Conservation (phyloP, 2,329 filamentous ascomycete genomes). For the Verticillium longisporum region DNA sequence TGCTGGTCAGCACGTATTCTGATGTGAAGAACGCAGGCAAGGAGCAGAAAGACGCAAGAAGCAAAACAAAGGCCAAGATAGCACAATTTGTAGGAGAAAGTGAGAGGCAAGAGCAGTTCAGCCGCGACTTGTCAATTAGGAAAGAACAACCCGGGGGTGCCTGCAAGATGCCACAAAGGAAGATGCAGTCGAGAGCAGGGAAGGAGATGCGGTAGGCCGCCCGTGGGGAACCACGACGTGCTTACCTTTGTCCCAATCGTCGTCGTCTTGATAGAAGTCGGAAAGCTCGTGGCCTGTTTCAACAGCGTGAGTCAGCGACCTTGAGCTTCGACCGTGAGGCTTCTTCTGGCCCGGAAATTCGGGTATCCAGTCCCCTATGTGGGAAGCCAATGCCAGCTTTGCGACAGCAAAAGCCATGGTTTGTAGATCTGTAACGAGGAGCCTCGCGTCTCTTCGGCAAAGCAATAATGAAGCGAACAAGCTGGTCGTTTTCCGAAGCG, state of each 20-base stretch:
- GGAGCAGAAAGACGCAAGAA: not conserved
- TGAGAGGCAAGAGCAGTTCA: too few species aligned
- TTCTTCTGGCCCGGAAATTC: not conserved
- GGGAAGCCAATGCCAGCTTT: not conserved
- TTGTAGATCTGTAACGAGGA: too few species aligned
- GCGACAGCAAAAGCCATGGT: not conserved
- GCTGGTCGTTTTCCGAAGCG: too few species aligned
- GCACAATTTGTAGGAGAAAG: not conserved
- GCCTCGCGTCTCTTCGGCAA: too few species aligned
- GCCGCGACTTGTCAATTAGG: too few species aligned
- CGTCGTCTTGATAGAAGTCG: not conserved
- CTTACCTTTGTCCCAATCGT: not conserved
- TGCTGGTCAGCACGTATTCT: not conserved
- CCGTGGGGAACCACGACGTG: not conserved
- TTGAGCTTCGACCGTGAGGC: not conserved
- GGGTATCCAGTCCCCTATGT: not conserved
- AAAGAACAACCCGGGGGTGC: too few species aligned
- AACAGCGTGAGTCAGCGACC: not conserved
- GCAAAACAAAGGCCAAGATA: not conserved
- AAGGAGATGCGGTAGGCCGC: too few species aligned
- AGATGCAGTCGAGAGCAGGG: too few species aligned
- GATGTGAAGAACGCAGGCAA: not conserved
- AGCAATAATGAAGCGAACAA: not conserved
- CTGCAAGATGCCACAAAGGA: too few species aligned
- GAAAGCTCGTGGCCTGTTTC: not conserved